Evolutionary conservation across 371 early-diverging fungal species (phyloP), one percentile per base, ranked within the genome.

Genomic region (Haplosporangium sp.): DNA sequence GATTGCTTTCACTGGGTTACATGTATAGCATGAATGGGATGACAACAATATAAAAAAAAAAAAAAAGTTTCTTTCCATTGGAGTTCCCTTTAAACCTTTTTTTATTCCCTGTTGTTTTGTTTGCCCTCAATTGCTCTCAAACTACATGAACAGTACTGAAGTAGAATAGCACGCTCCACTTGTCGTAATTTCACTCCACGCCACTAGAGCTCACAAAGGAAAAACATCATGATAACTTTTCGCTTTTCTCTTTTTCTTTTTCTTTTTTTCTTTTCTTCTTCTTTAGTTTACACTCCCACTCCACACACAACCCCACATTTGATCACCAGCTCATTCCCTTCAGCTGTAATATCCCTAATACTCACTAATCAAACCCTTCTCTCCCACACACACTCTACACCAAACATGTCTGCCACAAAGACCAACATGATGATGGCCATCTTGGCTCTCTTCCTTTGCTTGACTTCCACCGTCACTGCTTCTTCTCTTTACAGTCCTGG

Each of bases 261-360:
- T 60, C 48, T 57, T 65, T 72, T 60, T 40, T 64, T 63, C 44
- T 50, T 67, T 42, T 44, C 20, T 65, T 72, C 48, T 62, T 71
- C 72, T 44, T 61, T 52, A 72, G 72, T 77, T 69, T 64, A 67
- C 62, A 66, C 72, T 77, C 77, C 77, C 67, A 72, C 69, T 77
- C 77, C 72, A 74, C 72, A 69, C 62, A 34, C 68, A 57, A 64
- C 62, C 65, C 6, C 61, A 42, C 66, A 53, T 44, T 38, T 56
- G 20, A 8, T 48, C 44, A 2, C 38, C 58, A n/a, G 40, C 20
- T 58, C 67, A 15, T 38, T 17, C 40, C 39, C 52, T 55, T 19
- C 35, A 8, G 42, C 20, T 17, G 27, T 27, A 27, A 27, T 27
- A 27, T 27, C 27, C 27, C 27, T 27, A 27, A 27, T 0, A 0